Base-by-base conservation (phyloP, 352 stramenopile species). In the Phytophthora sansomeana region DNA sequence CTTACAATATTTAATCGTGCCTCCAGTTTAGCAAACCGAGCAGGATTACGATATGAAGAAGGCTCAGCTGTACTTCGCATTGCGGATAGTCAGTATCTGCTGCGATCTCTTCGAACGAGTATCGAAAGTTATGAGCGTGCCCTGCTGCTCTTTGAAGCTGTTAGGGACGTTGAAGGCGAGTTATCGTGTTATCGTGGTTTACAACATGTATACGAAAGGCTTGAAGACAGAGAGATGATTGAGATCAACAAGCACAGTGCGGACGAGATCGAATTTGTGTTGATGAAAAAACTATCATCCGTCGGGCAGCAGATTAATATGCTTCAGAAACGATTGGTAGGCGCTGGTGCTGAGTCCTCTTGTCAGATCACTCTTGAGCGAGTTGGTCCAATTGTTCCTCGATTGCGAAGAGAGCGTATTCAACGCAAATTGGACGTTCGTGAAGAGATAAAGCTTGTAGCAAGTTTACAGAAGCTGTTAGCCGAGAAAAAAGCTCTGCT, bases 231-330 rank as follows among this genome's bases (percentile, higher is more conserved):
- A 28, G 78, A 91, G 38, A 85, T 87, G 78, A 28, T 65, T 1
- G 38, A 72, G 8, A 58, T 63, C 2, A 85, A 83, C 19, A 80
- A 77, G 11, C n/a, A 61, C 5, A 78, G 84, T 13, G 87, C 81
- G 0, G 80, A 95, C 9, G 78, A 86, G 13, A 88, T 95, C 24
- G 83, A 90, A 58, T 89, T 91, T 65, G 74, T 69, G 0, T 51
- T 95, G 0, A 38, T 77, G 2, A 81, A 89, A 19, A 90, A 85
- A 26, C 49, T 93, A 8, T 60, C 46, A 16, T 54, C 60, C 10
- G 75, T 75, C 2, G 64, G 50, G n/a, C 48, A 71, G 7, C 59
- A 77, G 52, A 74, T 93, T 6, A 61, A 77, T 19, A 51, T 69
- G 2, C 65, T 94, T 4, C 80, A 91, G 41, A 62, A 81, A 47